Percentiles rank a stretch among this genome's conserved stretches.
These are phyloP conservation scores for Tuber borchii DNA, from an alignment of 495 filamentous ascomycete species.

Conservation along the genomic window DNA sequence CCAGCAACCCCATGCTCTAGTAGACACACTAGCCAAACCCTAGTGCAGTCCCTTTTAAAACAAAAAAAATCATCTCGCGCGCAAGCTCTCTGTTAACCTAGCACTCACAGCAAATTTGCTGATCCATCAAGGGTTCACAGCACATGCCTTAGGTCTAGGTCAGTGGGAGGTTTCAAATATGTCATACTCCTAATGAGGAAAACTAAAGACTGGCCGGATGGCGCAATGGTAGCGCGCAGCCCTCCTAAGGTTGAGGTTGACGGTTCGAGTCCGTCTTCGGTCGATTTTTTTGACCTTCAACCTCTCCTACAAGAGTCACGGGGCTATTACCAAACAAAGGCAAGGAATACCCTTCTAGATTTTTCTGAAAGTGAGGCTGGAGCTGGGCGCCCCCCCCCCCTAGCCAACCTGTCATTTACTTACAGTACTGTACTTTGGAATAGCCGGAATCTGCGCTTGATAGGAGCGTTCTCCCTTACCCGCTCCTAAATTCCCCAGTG, in stretches of 20 bases:
- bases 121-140: background rate
- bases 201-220: constrained; percentile 2
- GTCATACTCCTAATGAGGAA: too few species aligned
- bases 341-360: background rate
- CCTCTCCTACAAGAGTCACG: background rate
- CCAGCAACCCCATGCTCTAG: background rate
- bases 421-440: background rate
- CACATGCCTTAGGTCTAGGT: background rate
- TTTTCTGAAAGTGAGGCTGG: background rate
- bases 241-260: constrained; percentile 30
- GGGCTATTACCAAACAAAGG: background rate
- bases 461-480: background rate
- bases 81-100: background rate
- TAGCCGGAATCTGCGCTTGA: background rate
- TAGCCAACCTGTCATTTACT: background rate
- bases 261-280: constrained; percentile 28
- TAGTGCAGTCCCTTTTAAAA: background rate
- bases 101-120: background rate
- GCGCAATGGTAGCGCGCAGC: constrained; percentile 25
- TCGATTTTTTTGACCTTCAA: constrained; percentile 8
- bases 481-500: background rate
- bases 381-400: background rate
- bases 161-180: background rate
- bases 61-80: background rate
- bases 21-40: background rate